phyloP scores from a whole-genome alignment of 75 land plant species.

The Sequoia sempervirens region DNA sequence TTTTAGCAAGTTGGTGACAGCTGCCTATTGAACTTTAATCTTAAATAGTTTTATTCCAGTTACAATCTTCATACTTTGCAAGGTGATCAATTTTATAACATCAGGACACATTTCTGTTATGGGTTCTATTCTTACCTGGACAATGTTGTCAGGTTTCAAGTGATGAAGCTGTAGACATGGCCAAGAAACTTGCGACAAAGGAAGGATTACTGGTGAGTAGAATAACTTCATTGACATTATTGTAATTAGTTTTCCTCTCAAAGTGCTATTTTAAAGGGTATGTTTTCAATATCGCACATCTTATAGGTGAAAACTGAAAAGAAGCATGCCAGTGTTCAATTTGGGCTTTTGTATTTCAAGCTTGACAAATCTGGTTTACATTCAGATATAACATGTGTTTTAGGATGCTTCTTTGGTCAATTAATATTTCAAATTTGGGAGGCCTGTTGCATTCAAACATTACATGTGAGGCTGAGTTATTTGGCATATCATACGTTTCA shows the following conservation, averaged over 20 bases:
- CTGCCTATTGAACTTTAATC: not conserved
- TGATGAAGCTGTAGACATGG: conserved; percentile 72
- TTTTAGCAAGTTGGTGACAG: not conserved
- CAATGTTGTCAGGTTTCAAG: conserved; percentile 51
- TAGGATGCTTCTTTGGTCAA: not conserved
- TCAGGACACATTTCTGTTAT: not conserved
- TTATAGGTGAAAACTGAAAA: not conserved
- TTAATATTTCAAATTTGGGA: not conserved
- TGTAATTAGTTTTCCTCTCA: not conserved
- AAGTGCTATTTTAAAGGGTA: not conserved
- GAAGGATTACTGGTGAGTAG: conserved; percentile 70
- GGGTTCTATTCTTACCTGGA: not conserved
- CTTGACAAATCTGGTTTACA: not conserved
- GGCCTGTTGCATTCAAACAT: not conserved
- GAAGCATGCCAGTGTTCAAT: not conserved
- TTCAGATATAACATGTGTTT: not conserved
- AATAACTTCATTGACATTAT: not conserved
- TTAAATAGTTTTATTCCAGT: not conserved
- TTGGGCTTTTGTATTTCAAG: not conserved
- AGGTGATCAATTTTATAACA: not conserved
- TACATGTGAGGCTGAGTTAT: not conserved
- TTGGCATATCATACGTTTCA: not conserved
- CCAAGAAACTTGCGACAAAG: conserved; percentile 64
- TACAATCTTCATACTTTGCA: not conserved
- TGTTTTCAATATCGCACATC: not conserved